Percentiles rank a stretch among this genome's conserved stretches.
phyloP scores from a whole-genome alignment of 768 basidiomycete species.

The Hericium coralloides region DNA sequence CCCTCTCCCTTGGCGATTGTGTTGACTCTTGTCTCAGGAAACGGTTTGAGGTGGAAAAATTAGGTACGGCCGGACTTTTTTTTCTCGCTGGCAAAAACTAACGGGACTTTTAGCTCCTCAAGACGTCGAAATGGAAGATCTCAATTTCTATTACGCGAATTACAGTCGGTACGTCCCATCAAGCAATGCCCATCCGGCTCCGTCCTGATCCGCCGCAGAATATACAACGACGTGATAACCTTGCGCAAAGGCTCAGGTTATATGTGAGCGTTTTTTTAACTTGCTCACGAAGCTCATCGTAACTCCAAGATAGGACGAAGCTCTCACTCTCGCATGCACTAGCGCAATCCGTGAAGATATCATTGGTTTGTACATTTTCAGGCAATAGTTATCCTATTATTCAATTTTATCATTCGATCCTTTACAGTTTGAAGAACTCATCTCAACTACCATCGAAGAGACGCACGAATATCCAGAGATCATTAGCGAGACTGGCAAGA shows the following conservation, averaged over 20 bases:
- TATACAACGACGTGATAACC: slow-evolving; percentile 97
- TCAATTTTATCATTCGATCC: too few relatives aligned
- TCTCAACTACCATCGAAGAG: slow-evolving; percentile 89
- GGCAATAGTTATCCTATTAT: neutral
- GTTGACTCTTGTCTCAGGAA: slow-evolving; percentile 42
- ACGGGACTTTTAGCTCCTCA: slow-evolving; percentile 52
- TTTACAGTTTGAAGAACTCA: slow-evolving; percentile 78
- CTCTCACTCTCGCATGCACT: slow-evolving; percentile 90
- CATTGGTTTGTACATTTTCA: slow-evolving; percentile 46
- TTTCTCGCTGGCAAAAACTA: slow-evolving; percentile 5
- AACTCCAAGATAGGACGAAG: slow-evolving; percentile 64
- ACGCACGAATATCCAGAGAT: slow-evolving; percentile 94
- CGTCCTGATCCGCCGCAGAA: slow-evolving; percentile 22
- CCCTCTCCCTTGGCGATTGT: neutral
- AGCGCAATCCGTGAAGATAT: slow-evolving; percentile 96
- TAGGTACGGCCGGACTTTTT: slow-evolving; percentile 41
- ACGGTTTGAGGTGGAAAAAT: slow-evolving; percentile 87
- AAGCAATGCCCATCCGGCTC: neutral
- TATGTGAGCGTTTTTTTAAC: slow-evolving; percentile 52
- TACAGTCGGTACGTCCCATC: slow-evolving; percentile 53
- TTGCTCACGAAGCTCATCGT: slow-evolving; percentile 1
- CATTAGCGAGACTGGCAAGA: slow-evolving; percentile 91
- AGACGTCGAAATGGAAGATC: slow-evolving; percentile 91
- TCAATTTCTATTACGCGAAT: slow-evolving; percentile 95
- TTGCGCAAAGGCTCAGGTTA: slow-evolving; percentile 90